A percentile compares a stretch with the other conserved stretches of the same genome.
Conservation (phyloP, 208 protist species). For the Crithidia sp. region DNA sequence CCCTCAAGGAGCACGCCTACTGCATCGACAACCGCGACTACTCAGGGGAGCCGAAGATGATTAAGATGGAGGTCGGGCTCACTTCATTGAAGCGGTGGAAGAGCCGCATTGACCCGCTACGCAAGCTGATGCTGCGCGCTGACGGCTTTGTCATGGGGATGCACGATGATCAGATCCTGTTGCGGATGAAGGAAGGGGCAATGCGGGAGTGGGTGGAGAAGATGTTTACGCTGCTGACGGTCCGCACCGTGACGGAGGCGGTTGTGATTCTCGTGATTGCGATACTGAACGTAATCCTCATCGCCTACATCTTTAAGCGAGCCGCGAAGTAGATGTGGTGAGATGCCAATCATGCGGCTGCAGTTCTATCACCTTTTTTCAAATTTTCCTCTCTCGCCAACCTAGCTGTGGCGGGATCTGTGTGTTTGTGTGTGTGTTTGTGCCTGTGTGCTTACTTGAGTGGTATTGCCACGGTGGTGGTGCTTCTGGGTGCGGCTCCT, state of each 20-base stretch:
- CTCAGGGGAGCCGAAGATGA: constrained; percentile 50
- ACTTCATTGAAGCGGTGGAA: constrained; percentile 84
- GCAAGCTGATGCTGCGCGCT: constrained; percentile 60
- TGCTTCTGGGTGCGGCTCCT: too few relatives aligned
- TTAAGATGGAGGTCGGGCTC: constrained; percentile 75
- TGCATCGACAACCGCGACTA: constrained; percentile 83
- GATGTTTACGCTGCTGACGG: constrained; percentile 53
- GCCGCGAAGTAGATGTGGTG: constrained; percentile 5
- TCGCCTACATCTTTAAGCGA: constrained; percentile 43
- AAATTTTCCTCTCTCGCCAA: not conserved
- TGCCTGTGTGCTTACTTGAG: not conserved
- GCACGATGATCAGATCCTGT: constrained; percentile 81
- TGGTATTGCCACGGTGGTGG: too few relatives aligned
- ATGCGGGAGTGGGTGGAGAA: constrained; percentile 72
- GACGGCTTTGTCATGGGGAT: constrained; percentile 79
- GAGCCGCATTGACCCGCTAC: constrained; percentile 76
- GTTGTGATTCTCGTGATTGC: constrained; percentile 62
- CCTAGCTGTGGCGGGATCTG: not conserved
- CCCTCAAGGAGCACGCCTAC: constrained; percentile 68
- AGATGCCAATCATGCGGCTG: not conserved
- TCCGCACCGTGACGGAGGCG: constrained; percentile 63
- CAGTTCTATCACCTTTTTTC: constrained; percentile 17
- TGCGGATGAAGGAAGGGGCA: constrained; percentile 64
- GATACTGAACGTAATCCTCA: constrained; percentile 59
- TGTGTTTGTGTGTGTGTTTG: not conserved